phyloP scores from a whole-genome alignment of 106 monocot species.

The Triglochin maritima region DNA sequence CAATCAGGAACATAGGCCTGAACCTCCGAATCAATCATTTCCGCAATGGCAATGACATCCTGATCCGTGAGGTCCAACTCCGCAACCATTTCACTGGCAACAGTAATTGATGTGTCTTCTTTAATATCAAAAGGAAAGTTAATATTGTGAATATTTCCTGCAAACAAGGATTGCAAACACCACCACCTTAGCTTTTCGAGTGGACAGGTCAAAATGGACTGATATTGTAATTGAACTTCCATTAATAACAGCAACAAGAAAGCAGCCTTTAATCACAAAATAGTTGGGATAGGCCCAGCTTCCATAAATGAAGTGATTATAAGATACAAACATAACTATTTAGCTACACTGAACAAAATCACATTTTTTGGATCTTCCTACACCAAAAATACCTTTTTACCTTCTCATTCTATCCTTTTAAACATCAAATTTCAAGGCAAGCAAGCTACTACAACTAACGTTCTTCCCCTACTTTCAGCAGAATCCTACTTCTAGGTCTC shows the following conservation, averaged over 20 bases:
- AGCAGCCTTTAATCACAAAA: not conserved
- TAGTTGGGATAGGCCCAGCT: not conserved
- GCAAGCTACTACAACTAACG: too few relatives aligned
- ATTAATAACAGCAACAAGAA: not conserved
- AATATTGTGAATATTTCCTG: slow-evolving; percentile 49
- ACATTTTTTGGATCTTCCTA: too few relatives aligned
- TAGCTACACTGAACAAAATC: too few relatives aligned
- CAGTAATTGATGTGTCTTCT: slow-evolving; percentile 50
- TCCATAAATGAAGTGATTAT: too few relatives aligned
- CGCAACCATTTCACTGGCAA: slow-evolving; percentile 57
- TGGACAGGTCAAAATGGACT: not conserved
- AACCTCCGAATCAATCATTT: slow-evolving; percentile 64
- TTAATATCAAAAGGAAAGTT: slow-evolving; percentile 61
- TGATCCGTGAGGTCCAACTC: slow-evolving; percentile 53
- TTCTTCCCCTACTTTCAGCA: too few relatives aligned
- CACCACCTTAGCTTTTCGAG: not conserved
- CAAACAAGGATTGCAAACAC: not conserved
- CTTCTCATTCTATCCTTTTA: too few relatives aligned
- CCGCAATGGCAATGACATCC: slow-evolving; percentile 59
- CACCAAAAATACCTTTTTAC: too few relatives aligned
- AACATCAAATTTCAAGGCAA: too few relatives aligned
- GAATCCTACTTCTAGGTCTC: too few relatives aligned
- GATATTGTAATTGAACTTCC: not conserved
- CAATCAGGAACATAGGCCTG: slow-evolving; percentile 45
- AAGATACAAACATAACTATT: too few relatives aligned